These are phyloP conservation scores for Eurotiales sp. DNA, from an alignment of 2,329 filamentous ascomycete species.

Conservation along the genomic window DNA sequence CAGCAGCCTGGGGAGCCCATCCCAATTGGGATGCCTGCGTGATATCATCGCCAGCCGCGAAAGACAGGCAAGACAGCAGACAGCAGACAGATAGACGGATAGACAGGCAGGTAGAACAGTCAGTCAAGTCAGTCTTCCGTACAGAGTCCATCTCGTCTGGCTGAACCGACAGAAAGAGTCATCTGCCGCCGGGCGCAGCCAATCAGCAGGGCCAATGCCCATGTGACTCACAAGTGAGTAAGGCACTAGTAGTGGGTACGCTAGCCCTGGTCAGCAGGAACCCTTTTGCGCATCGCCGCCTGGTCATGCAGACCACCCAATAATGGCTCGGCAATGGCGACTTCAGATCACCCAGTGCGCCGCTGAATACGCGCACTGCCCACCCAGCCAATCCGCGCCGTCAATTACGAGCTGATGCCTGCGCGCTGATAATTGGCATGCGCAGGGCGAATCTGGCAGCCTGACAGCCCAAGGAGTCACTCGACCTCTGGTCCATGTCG, in stretches of 20 bases:
- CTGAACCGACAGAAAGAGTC: neutral
- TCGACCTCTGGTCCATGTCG: neutral
- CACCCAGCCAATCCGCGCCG: neutral
- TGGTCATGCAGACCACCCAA: slow-evolving; percentile 2
- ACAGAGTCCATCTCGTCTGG: too few relatives aligned
- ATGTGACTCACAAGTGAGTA: slow-evolving; percentile 7
- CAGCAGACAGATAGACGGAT: too few relatives aligned
- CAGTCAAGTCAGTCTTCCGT: too few relatives aligned
- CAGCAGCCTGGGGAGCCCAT: neutral
- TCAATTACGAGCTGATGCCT: slow-evolving; percentile 6
- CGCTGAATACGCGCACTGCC: too few relatives aligned
- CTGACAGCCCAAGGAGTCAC: slow-evolving; percentile 13
- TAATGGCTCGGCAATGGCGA: slow-evolving; percentile 4
- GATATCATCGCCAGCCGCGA: neutral
- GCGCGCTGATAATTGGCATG: slow-evolving; percentile 3
- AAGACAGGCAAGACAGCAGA: too few relatives aligned
- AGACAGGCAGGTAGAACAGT: too few relatives aligned
- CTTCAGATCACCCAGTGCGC: neutral
- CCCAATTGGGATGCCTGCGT: neutral
- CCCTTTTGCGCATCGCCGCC: neutral
- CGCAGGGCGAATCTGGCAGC: slow-evolving; percentile 10
- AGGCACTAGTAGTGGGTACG: neutral
- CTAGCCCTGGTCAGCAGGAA: slow-evolving; percentile 13
- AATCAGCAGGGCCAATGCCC: neutral
- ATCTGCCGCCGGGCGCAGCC: neutral